These are phyloP conservation scores for Ascoidea asiatica DNA, from an alignment of 805 yeast genomes.

Conservation along the genomic window DNA sequence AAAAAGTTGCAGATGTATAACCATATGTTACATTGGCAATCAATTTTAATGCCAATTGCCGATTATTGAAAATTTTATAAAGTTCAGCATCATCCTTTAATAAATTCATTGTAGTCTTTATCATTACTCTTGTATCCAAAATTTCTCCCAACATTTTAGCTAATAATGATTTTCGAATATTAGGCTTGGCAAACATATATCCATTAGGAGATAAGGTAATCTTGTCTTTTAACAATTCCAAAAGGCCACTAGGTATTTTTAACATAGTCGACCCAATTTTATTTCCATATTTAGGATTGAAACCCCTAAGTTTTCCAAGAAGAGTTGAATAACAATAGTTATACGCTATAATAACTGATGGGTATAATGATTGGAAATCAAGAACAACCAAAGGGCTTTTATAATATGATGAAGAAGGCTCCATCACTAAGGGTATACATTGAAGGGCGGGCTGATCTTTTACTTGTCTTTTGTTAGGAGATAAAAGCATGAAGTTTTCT, in stretches of 20 bases:
- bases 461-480: slow-evolving; percentile 75
- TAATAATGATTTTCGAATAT: slow-evolving; percentile 55
- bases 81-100: slow-evolving; percentile 32
- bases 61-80: slow-evolving; percentile 46
- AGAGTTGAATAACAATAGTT: slow-evolving; percentile 76
- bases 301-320: slow-evolving; percentile 46
- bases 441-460: slow-evolving; percentile 77
- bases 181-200: slow-evolving; percentile 52
- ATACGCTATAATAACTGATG: slow-evolving; percentile 83
- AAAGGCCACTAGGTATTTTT: slow-evolving; percentile 41
- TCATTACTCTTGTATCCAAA: slow-evolving; percentile 63
- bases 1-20: slow-evolving; percentile 84
- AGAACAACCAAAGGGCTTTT: slow-evolving; percentile 82
- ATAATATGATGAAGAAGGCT: slow-evolving; percentile 74
- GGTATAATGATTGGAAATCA: slow-evolving; percentile 90
- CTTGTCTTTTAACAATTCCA: slow-evolving; percentile 37
- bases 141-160: slow-evolving; percentile 80
- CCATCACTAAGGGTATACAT: slow-evolving; percentile 84
- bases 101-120: slow-evolving; percentile 59
- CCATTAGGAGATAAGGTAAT: slow-evolving; percentile 81
- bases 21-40: slow-evolving; percentile 96
- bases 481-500: slow-evolving; percentile 57
- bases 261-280: slow-evolving; percentile 38
- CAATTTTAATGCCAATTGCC: slow-evolving; percentile 78
- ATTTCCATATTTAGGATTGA: slow-evolving; percentile 28